Evolutionary conservation across 2,329 filamentous ascomycete species (phyloP).

Genomic region (Verticillium nubilum): DNA sequence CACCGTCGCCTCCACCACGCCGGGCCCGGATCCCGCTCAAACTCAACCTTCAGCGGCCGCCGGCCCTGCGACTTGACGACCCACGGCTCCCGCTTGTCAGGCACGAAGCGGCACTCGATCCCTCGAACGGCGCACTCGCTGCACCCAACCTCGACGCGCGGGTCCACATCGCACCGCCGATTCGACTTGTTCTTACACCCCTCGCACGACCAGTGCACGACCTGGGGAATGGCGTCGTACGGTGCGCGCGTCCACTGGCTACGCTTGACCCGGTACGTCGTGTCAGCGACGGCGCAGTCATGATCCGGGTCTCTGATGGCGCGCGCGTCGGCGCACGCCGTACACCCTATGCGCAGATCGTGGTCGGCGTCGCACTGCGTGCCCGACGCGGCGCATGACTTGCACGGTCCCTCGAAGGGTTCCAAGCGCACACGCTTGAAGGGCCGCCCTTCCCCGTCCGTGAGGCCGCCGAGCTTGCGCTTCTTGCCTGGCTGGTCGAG

Average conservation of each 20-base stretch:
- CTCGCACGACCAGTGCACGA: constrained; percentile 4
- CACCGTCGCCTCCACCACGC: constrained; percentile 16
- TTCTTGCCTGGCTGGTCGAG: neutral
- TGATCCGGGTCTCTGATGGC: neutral
- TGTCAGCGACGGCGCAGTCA: no score
- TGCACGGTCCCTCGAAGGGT: neutral
- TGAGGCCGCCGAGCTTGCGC: neutral
- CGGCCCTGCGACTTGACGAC: constrained; percentile 1
- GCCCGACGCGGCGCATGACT: constrained; percentile 3
- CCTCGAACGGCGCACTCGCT: constrained; percentile 2
- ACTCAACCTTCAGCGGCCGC: constrained; percentile 4
- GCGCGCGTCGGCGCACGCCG: constrained; percentile 7
- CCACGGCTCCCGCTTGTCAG: neutral
- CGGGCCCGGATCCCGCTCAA: constrained; percentile 3
- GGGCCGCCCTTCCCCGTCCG: neutral
- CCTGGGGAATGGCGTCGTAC: constrained; percentile 2
- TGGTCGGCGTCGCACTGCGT: constrained; percentile 8
- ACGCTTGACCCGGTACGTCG: constrained; percentile 6
- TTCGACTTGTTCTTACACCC: neutral
- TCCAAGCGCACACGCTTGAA: neutral
- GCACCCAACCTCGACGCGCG: constrained; percentile 7
- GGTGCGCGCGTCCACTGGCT: constrained; percentile 6
- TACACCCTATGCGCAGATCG: constrained; percentile 8
- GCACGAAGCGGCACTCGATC: neutral
- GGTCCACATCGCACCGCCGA: constrained; percentile 8